These are phyloP conservation scores for Botrytis elliptica DNA, from an alignment of 2,329 filamentous ascomycete genomes.

Conservation along the genomic window DNA sequence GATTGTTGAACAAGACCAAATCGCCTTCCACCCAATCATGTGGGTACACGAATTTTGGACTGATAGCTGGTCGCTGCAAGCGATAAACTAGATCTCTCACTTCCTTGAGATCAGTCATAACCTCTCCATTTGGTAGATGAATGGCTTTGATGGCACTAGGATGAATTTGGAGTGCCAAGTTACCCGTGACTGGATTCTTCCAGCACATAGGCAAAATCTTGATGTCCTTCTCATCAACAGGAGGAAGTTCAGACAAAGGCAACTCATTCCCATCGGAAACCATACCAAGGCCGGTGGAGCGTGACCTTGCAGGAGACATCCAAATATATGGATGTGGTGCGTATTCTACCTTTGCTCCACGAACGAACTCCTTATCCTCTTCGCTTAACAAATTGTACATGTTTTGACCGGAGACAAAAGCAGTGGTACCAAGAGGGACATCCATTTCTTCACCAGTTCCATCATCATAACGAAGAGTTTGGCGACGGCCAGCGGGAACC, in stretches of 20 bases:
- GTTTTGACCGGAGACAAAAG: conserved; percentile 68
- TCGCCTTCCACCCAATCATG: conserved; percentile 79
- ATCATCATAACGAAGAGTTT: conserved; percentile 73
- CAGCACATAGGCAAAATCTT: conserved; percentile 74
- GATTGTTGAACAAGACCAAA: conserved; percentile 75
- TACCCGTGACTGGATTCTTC: conserved; percentile 70
- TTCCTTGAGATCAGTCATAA: conserved; percentile 65
- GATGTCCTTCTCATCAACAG: conserved; percentile 64
- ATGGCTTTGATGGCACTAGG: conserved; percentile 69
- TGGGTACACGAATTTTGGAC: conserved; percentile 65
- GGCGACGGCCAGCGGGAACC: conserved; percentile 64
- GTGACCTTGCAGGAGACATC: conserved; percentile 70
- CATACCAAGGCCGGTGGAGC: conserved; percentile 68
- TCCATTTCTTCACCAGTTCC: conserved; percentile 62
- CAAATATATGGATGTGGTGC: conserved; percentile 79
- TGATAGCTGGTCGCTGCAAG: conserved; percentile 71
- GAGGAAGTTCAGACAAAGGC: conserved; percentile 57
- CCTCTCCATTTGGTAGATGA: conserved; percentile 62
- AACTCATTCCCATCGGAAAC: conserved; percentile 66
- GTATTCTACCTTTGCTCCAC: conserved; percentile 68
- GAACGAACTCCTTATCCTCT: conserved; percentile 65
- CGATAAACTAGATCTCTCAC: conserved; percentile 70
- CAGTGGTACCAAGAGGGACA: conserved; percentile 73
- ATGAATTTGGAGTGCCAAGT: conserved; percentile 70
- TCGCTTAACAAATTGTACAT: conserved; percentile 68